Percentiles rank a stretch among this genome's conserved stretches.
Conservation (phyloP, 2,329 filamentous ascomycete species). For the Pezicula neosporulosa region DNA sequence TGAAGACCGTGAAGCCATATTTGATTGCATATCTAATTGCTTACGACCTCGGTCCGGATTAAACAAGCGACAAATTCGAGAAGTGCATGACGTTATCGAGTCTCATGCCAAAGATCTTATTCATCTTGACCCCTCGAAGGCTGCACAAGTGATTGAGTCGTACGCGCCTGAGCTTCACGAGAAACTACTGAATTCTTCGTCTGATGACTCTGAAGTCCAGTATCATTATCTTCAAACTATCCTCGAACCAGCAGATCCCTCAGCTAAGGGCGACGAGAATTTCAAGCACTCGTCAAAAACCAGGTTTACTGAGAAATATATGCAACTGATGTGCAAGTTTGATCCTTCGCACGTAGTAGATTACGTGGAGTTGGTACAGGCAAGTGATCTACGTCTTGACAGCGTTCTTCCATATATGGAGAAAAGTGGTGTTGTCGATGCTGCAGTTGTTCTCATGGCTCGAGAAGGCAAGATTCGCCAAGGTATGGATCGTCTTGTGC, state of each 20-base stretch:
- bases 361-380: conserved; percentile 74
- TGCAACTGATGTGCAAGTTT: conserved; percentile 87
- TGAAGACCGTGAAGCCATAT: conserved; percentile 71
- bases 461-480: conserved; percentile 78
- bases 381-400: conserved; percentile 75
- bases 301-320: conserved; percentile 76
- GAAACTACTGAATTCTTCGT: conserved; percentile 49
- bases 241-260: conserved; percentile 54
- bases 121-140: conserved; percentile 50
- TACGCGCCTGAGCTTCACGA: conserved; percentile 53
- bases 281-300: conserved; percentile 40
- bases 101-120: conserved; percentile 54
- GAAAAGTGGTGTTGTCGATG: conserved; percentile 84
- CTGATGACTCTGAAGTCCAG: conserved; percentile 51
- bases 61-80: conserved; percentile 65
- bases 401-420: conserved; percentile 85
- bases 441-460: conserved; percentile 85
- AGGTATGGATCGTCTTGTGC: conserved; percentile 82
- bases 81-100: conserved; percentile 62
- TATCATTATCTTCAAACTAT: conserved; percentile 67
- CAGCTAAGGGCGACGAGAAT: conserved; percentile 30
- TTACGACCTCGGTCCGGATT: conserved; percentile 62
- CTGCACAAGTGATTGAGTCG: conserved; percentile 54
- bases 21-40: conserved; percentile 75
- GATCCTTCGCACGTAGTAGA: conserved; percentile 79